Conservation (phyloP, 257 asterid species). For the Apocynum venetum region DNA sequence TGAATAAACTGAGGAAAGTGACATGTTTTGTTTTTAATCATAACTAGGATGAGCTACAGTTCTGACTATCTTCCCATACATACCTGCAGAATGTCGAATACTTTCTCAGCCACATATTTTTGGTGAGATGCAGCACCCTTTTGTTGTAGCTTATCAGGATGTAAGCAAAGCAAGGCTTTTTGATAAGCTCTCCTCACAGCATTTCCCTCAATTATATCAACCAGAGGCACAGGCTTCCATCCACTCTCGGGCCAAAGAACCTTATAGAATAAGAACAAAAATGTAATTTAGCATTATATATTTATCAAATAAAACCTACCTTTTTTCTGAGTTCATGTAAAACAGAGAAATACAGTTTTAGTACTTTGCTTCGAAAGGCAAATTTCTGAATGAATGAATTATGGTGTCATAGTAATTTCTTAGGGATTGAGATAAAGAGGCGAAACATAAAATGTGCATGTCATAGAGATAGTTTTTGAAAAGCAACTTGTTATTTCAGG, state of each 20-base stretch:
- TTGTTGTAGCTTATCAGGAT: slow-evolving; percentile 97
- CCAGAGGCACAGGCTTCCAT: slow-evolving; percentile 91
- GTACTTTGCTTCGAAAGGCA: not conserved
- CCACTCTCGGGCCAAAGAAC: slow-evolving; percentile 88
- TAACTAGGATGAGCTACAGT: not conserved
- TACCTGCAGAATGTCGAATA: slow-evolving; percentile 94
- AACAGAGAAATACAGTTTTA: not conserved
- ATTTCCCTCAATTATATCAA: slow-evolving; percentile 72
- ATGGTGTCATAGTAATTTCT: not conserved
- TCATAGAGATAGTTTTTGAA: not conserved
- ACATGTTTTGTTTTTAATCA: not conserved
- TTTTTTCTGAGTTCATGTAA: not conserved
- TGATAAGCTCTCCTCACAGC: slow-evolving; percentile 83
- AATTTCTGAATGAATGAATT: not conserved
- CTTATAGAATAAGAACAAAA: slow-evolving; percentile 27
- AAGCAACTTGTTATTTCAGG: not conserved
- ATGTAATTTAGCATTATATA: not conserved
- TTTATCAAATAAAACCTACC: not conserved
- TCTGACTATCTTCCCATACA: not conserved
- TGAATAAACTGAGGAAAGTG: not conserved
- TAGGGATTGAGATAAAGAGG: not conserved
- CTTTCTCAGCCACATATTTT: slow-evolving; percentile 75
- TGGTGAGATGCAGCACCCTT: slow-evolving; percentile 74
- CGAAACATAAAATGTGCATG: not conserved
- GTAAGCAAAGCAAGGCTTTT: slow-evolving; percentile 76